phyloP scores from a whole-genome alignment of 257 asterid species.

The Agastache rugosa region DNA sequence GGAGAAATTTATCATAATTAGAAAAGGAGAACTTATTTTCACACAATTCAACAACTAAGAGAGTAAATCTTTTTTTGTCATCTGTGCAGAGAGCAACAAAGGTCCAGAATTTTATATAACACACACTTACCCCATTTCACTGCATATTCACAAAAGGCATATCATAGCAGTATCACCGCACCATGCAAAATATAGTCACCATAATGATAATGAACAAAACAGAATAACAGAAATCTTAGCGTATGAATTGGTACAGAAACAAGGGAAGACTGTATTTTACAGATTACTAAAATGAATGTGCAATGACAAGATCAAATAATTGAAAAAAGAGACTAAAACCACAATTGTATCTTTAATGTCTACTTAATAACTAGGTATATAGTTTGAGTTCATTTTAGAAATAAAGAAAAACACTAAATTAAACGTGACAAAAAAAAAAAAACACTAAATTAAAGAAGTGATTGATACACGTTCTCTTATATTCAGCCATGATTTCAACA shows the following conservation, averaged over 20 bases:
- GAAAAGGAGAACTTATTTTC: conserved; percentile 2
- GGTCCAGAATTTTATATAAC: neutral
- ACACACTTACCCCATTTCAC: conserved; percentile 12
- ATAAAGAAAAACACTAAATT: neutral
- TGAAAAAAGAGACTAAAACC: neutral
- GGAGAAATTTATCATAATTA: conserved; percentile 27
- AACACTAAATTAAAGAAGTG: neutral
- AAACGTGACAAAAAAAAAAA: neutral
- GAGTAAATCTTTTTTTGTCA: neutral
- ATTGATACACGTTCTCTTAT: neutral
- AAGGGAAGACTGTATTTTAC: neutral
- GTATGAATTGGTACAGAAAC: neutral
- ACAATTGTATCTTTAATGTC: neutral
- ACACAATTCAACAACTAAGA: conserved; percentile 14
- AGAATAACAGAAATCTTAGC: neutral
- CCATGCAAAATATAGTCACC: neutral
- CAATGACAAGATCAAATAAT: neutral
- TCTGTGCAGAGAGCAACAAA: conserved; percentile 5
- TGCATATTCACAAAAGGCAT: neutral
- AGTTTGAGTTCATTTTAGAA: neutral
- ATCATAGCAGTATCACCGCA: conserved; percentile 10
- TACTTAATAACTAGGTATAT: neutral
- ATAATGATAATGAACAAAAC: neutral
- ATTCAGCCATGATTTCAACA: neutral
- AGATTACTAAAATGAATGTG: neutral